These are phyloP conservation scores for Suillus weaverae DNA, from an alignment of 768 basidiomycete genomes.

Conservation along the genomic window DNA sequence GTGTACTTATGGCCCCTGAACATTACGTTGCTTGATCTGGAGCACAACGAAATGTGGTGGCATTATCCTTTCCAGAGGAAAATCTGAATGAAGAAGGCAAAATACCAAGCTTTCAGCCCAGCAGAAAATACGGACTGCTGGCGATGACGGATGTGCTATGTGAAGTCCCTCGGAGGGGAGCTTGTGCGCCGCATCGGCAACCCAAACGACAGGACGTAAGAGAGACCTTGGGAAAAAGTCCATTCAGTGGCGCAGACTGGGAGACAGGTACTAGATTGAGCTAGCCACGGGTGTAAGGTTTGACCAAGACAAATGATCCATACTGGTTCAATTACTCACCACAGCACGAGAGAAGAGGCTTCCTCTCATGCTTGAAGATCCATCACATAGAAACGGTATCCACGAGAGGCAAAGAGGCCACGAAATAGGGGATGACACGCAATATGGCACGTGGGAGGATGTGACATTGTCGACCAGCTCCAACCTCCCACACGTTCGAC, in stretches of 20 bases:
- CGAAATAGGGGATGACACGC: background rate
- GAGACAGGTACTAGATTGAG: background rate
- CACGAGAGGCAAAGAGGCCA: background rate
- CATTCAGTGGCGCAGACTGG: conserved; percentile 15
- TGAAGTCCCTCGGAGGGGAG: conserved; percentile 21
- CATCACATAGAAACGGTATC: conserved; percentile 1
- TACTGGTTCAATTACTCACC: conserved; percentile 16
- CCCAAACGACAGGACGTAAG: background rate
- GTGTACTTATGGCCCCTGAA: background rate
- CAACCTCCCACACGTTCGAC: background rate
- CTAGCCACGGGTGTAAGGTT: conserved; percentile 8
- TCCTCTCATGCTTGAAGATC: background rate
- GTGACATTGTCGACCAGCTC: background rate
- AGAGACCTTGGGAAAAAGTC: conserved; percentile 15
- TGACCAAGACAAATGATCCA: conserved; percentile 21
- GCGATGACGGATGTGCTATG: conserved; percentile 17
- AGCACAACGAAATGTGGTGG: background rate
- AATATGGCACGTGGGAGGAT: background rate
- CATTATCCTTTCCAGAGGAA: background rate
- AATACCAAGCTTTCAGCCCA: conserved; percentile 10
- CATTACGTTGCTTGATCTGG: background rate
- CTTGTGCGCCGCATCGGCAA: conserved; percentile 6
- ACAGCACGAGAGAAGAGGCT: background rate
- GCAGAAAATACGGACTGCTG: background rate
- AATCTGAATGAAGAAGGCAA: background rate